Conservation (phyloP, 495 filamentous ascomycete genomes). For the Penicillium salamii region DNA sequence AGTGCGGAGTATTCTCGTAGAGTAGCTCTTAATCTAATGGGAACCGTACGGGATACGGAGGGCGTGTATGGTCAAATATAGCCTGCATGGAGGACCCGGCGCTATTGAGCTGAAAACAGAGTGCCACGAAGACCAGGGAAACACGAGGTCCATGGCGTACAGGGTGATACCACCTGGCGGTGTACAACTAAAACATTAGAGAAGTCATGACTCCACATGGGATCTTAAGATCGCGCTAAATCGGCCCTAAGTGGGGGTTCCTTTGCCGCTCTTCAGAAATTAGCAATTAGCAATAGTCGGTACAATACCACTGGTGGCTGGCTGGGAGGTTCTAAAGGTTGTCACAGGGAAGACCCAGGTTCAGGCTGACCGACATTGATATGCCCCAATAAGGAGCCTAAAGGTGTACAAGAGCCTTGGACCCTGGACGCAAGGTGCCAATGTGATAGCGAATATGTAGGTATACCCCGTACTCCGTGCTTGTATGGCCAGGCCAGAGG, state of each 20-base stretch:
- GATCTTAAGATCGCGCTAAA: constrained; percentile 20
- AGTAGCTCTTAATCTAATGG: too few species aligned
- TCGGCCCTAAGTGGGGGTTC: constrained; percentile 5
- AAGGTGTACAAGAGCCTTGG: neutral
- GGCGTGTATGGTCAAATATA: too few species aligned
- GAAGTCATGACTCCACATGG: constrained; percentile 15
- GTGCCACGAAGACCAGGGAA: neutral
- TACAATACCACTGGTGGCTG: neutral
- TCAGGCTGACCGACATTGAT: neutral
- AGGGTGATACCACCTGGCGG: constrained; percentile 7
- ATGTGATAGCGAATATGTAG: neutral
- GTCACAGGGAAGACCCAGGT: neutral
- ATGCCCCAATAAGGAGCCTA: neutral
- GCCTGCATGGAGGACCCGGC: neutral
- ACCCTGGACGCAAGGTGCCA: neutral
- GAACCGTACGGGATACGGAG: too few species aligned
- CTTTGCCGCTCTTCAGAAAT: neutral
- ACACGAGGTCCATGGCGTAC: neutral
- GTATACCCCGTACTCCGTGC: neutral
- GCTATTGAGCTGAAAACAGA: neutral
- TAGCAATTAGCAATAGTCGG: too few species aligned
- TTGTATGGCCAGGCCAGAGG: constrained; percentile 3
- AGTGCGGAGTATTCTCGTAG: too few species aligned
- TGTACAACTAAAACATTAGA: constrained; percentile 8
- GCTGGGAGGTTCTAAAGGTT: neutral